These are phyloP conservation scores for Aspergillus flavus DNA, from an alignment of 2,329 filamentous ascomycete species.

Conservation along the genomic window DNA sequence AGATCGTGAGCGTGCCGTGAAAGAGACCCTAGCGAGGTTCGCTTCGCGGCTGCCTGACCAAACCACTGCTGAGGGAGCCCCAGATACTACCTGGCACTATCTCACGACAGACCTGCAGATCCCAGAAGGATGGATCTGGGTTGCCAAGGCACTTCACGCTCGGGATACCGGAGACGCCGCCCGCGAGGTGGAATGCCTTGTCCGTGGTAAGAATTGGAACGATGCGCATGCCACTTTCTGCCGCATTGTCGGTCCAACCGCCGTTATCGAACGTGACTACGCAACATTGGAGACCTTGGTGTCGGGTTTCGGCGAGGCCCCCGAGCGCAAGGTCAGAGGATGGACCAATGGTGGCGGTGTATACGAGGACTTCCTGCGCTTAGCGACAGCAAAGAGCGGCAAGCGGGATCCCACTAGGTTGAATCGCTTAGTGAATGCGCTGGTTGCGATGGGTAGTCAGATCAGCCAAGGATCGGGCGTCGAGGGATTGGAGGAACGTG, in stretches of 20 bases:
- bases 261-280: slow-evolving; percentile 82
- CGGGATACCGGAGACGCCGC: slow-evolving; percentile 70
- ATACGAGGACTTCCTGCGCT: slow-evolving; percentile 66
- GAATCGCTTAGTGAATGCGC: slow-evolving; percentile 52
- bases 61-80: slow-evolving; percentile 50
- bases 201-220: slow-evolving; percentile 73
- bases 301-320: slow-evolving; percentile 66
- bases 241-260: slow-evolving; percentile 75
- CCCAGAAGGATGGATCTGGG: slow-evolving; percentile 79
- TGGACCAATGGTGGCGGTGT: slow-evolving; percentile 82
- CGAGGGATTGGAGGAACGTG: slow-evolving; percentile 60
- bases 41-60: slow-evolving; percentile 65
- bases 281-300: slow-evolving; percentile 69
- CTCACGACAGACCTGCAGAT: slow-evolving; percentile 69
- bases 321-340: slow-evolving; percentile 63
- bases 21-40: slow-evolving; percentile 74
- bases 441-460: slow-evolving; percentile 44
- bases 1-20: slow-evolving; percentile 67
- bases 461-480: slow-evolving; percentile 55
- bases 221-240: slow-evolving; percentile 86
- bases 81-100: slow-evolving; percentile 55
- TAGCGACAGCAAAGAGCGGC: slow-evolving; percentile 46
- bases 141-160: slow-evolving; percentile 81
- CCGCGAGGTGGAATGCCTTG: slow-evolving; percentile 75
- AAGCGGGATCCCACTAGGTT: slow-evolving; percentile 46